Conservation (phyloP, 441 rosid genomes). For the Arabidopsis lyrata region DNA sequence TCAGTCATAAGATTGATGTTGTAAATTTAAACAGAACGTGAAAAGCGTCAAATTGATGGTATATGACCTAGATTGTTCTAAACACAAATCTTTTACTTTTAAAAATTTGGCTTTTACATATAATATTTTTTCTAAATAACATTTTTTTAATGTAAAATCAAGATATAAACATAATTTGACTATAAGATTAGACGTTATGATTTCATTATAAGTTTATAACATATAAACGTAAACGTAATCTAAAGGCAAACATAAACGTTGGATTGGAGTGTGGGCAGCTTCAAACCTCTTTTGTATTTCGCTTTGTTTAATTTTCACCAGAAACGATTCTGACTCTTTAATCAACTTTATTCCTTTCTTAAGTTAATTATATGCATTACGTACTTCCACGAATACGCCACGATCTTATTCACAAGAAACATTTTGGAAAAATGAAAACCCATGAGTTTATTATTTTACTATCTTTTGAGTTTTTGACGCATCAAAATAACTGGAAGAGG, state of each 20-base stretch:
- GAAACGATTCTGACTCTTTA: constrained; percentile 7
- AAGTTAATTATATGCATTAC: neutral
- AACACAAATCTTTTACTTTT: neutral
- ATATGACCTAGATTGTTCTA: neutral
- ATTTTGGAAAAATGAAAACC: neutral
- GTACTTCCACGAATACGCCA: constrained; percentile 7
- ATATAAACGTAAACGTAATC: constrained; percentile 1
- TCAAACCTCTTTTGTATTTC: constrained; percentile 1
- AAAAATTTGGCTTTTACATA: neutral
- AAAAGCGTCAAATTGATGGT: neutral
- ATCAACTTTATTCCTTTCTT: constrained; percentile 2
- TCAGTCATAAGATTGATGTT: neutral
- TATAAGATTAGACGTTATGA: neutral
- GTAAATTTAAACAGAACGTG: neutral
- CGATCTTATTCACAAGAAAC: neutral
- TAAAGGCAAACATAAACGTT: constrained; percentile 5
- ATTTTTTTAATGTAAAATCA: neutral
- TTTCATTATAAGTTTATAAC: neutral
- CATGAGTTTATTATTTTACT: neutral
- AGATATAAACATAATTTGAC: neutral
- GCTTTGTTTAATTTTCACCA: neutral
- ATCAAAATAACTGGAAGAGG: neutral
- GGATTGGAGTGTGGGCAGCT: neutral
- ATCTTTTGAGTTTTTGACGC: neutral
- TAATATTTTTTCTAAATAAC: neutral